Conservation (phyloP, 2,329 filamentous ascomycete genomes). For the Bipolaris victoriae region DNA sequence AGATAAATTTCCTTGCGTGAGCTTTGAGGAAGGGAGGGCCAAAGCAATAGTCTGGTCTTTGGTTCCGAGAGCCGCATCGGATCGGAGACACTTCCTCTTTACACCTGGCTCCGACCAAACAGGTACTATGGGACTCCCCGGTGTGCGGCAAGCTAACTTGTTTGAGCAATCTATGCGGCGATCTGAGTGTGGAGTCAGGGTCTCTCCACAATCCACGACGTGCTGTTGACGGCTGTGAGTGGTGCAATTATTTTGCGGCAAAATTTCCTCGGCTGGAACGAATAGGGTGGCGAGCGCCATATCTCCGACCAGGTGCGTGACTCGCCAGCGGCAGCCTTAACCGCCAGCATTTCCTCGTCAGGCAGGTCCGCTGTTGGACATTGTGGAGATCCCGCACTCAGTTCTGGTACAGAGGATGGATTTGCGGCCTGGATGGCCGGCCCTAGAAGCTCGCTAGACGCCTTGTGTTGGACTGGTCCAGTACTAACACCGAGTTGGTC, state of each 20-base stretch:
- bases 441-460: conserved; percentile 33
- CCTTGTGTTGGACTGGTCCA: conserved; percentile 18
- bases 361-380: conserved; percentile 12
- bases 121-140: neutral
- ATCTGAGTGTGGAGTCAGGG: conserved; percentile 10
- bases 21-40: neutral
- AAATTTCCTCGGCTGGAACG: conserved; percentile 7
- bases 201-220: conserved; percentile 12
- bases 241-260: conserved; percentile 13
- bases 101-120: neutral
- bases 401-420: conserved; percentile 12
- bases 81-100: conserved; percentile 11
- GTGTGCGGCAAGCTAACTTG: neutral
- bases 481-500: conserved; percentile 23
- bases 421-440: conserved; percentile 15
- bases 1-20: neutral
- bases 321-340: conserved; percentile 14
- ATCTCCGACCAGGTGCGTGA: conserved; percentile 4
- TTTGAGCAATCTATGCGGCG: conserved; percentile 5
- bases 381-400: conserved; percentile 18
- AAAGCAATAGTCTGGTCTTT: conserved; percentile 1
- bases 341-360: conserved; percentile 14
- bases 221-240: conserved; percentile 4
- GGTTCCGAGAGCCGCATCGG: conserved; percentile 11
- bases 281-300: conserved; percentile 1